Base-by-base conservation (phyloP, 2,329 filamentous ascomycete species). In the Cadophora malorum region DNA sequence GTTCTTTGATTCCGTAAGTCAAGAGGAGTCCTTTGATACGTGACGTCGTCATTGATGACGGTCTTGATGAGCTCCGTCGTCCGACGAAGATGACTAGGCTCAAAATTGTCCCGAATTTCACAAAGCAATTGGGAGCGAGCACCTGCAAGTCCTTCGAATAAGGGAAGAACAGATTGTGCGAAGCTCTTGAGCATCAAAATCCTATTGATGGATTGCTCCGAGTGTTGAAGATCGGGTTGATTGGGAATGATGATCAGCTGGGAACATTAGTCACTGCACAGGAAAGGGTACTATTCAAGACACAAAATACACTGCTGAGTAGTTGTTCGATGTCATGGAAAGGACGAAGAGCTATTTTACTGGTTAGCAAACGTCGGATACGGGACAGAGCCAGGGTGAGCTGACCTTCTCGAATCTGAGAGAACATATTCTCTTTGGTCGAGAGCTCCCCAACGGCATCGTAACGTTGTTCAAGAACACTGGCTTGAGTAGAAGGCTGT, bases 1-100 rank as follows among this genome's bases (percentile, higher is more conserved):
- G 91, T 92, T 70, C 95, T 85, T 77, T 98, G 95, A 69, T 97
- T 97, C 16, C 94, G 87, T 66, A 97, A 83, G 70, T 97, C 95
- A 4, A 98, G 83, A 0, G 96, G 91, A 25, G 90, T 88, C 58
- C 86, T 92, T 67, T 92, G 91, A 73, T 91, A 96, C 0, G 85
- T 86, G 0, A 94, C 92, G 76, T 97, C 92, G 9, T 91, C 86
- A 71, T 98, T 96, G 72, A 99, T 90, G 0, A 87, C 87, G 16
- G 83, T 80, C 55, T 86, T 81, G 63, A 99, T 94, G 1, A 91
- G 79, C 1, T 85, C 80, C 55, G 90, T 82, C 3, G 95, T 85
- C 0, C 84, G 82, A 21, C 82, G 80, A 5, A 91, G 85, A 19
- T 88, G 86, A 19, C 86, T 84, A 0, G 89, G 86, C 4, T 84